Base-by-base conservation (phyloP, 768 basidiomycete species). In the Tylopilus rubrobrunneus region DNA sequence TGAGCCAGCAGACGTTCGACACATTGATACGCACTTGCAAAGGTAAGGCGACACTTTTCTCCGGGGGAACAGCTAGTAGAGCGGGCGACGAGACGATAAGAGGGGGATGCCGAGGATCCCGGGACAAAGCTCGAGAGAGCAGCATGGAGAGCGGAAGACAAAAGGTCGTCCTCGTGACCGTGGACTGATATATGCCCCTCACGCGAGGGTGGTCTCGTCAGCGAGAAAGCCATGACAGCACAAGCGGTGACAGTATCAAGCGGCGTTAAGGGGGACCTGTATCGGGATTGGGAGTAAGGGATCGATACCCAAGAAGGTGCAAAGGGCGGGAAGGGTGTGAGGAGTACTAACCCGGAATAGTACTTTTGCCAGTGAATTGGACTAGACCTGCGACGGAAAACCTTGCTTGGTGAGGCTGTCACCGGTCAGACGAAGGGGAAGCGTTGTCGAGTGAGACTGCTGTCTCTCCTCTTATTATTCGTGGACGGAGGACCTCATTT, bases 21-120 rank as follows among this genome's bases (percentile, higher is more conserved):
- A 19, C 57, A 48, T 21, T 75, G 65, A 21, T 15, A 59, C 76
- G 19, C 40, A 78, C 72, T 4, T 78, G 65, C 6, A 90, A 68
- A 7, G 87, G 86, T 0, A 89, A 70, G 0, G 81, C 84, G 55
- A 76, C 78, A 41, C 88, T 68, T 60, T 82, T 84, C 40, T 74
- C 65, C 8, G 76, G 68, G 1, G 79, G 73, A 14, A 89, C 76
- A 7, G 82, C 69, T 1, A 82, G 76, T 2, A 86, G 67, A 17
- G 82, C 82, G 47, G 82, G 85, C 7, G 86, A 81, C 1, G 83
- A 78, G 25, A 86, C 63, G 3, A 86, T 76, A 49, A 85, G 61
- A n/a, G 71, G 56, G 23, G n/a, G n/a, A n/a, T 1, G 53, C 50
- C n/a, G 65, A 63, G 1, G 66, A 56, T 45, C 62, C 41, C 49